These are phyloP conservation scores for Fusarium ramigenum DNA, from an alignment of 2,329 filamentous ascomycete genomes.

Conservation along the genomic window DNA sequence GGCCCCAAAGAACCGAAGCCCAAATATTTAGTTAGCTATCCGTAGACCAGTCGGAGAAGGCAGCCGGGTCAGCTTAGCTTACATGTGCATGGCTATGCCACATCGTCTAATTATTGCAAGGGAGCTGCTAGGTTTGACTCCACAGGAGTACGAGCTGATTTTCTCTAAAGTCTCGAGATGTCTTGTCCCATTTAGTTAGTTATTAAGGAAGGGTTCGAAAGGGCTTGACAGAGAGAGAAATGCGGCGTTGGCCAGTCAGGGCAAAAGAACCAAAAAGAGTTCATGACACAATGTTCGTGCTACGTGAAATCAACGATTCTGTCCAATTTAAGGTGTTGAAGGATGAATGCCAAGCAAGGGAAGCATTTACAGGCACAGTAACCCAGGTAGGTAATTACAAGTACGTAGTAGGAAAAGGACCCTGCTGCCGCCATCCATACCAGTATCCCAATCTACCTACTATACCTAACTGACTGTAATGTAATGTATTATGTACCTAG, in stretches of 20 bases:
- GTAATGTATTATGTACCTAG: background rate
- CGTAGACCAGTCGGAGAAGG: constrained; percentile 16
- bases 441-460: background rate
- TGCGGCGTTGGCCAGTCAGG: background rate
- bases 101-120: constrained; percentile 25
- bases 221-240: background rate
- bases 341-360: constrained; percentile 34
- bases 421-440: constrained; percentile 3
- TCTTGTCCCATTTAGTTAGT: background rate
- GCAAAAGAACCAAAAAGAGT: background rate
- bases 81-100: constrained; percentile 30
- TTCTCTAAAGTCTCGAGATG: constrained; percentile 1
- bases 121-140: constrained; percentile 25
- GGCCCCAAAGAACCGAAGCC: background rate
- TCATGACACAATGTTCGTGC: background rate
- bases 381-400: background rate
- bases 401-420: constrained; percentile 9
- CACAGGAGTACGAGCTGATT: constrained; percentile 21
- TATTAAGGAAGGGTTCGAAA: background rate
- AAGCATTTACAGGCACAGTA: constrained; percentile 4
- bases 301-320: background rate
- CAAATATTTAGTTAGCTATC: constrained; percentile 6
- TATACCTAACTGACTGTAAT: background rate
- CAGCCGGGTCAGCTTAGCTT: constrained; percentile 26
- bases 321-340: background rate